A percentile compares a stretch with the other conserved stretches of the same genome.
Evolutionary conservation across 108 stramenopile genomes (phyloP).

Genomic region (Chaetoceros tenuissimus): DNA sequence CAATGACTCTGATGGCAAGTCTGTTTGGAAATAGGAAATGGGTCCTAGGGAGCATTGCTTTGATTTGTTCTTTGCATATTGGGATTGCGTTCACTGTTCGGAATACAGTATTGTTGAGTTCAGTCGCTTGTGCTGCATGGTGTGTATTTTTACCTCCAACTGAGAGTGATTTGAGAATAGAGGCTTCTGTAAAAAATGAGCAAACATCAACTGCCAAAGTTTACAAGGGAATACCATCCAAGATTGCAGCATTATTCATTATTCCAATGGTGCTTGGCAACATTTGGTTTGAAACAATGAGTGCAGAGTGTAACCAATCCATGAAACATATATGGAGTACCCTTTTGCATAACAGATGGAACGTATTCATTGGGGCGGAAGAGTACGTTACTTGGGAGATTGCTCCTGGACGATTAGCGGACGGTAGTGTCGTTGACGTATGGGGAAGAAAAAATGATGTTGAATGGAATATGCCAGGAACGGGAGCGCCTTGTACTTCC

Average conservation of each 20-base stretch:
- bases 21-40: constrained; percentile 34
- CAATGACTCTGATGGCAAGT: constrained; percentile 44
- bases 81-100: constrained; percentile 69
- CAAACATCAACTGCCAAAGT: neutral
- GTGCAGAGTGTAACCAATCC: constrained; percentile 53
- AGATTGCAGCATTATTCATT: constrained; percentile 27
- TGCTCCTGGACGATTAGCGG: constrained; percentile 60
- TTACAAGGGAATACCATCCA: neutral
- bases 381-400: constrained; percentile 90
- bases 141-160: constrained; percentile 46
- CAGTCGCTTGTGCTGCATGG: constrained; percentile 67
- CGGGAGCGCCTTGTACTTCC: constrained; percentile 74
- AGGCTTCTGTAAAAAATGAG: neutral
- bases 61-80: constrained; percentile 62
- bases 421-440: constrained; percentile 79
- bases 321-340: constrained; percentile 63
- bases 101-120: constrained; percentile 68
- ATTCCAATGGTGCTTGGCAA: constrained; percentile 41
- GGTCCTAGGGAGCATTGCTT: constrained; percentile 23
- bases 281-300: constrained; percentile 67
- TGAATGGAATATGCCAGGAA: constrained; percentile 69
- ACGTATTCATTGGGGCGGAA: constrained; percentile 82
- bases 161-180: neutral
- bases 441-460: constrained; percentile 58
- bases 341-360: constrained; percentile 77